Conservation (phyloP, 257 asterid genomes). For the Anisodus acutangulus region DNA sequence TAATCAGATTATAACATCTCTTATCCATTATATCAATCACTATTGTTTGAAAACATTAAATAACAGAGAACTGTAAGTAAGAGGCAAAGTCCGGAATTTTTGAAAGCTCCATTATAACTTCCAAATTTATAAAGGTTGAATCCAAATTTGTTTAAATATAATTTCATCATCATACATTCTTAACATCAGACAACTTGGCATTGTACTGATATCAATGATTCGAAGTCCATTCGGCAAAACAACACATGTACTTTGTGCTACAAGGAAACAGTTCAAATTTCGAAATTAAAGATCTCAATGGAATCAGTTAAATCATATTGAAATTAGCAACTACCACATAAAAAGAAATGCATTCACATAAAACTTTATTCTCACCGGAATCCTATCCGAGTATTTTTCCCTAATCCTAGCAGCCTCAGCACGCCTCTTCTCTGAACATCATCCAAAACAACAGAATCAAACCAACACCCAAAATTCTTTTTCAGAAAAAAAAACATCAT, state of each 20-base stretch:
- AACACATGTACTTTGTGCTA: background rate
- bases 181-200: too few species aligned
- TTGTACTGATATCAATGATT: background rate
- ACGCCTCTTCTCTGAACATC: conserved; percentile 59
- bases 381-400: conserved; percentile 73
- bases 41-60: background rate
- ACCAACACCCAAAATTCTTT: background rate
- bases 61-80: background rate
- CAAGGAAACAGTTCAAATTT: background rate
- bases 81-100: background rate
- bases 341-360: background rate
- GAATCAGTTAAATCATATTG: background rate
- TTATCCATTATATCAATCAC: background rate
- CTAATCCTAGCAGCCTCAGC: conserved; percentile 77
- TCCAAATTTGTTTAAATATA: background rate
- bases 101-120: background rate
- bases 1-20: background rate
- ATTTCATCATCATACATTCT: background rate
- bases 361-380: conserved; percentile 58
- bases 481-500: background rate
- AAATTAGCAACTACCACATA: background rate
- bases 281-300: background rate
- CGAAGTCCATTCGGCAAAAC: background rate
- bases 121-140: background rate
- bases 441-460: conserved; percentile 26